A percentile compares a stretch with the other conserved stretches of the same genome.
Evolutionary conservation across 257 asterid species (phyloP).

Genomic region (Solanum gracilifrons): DNA sequence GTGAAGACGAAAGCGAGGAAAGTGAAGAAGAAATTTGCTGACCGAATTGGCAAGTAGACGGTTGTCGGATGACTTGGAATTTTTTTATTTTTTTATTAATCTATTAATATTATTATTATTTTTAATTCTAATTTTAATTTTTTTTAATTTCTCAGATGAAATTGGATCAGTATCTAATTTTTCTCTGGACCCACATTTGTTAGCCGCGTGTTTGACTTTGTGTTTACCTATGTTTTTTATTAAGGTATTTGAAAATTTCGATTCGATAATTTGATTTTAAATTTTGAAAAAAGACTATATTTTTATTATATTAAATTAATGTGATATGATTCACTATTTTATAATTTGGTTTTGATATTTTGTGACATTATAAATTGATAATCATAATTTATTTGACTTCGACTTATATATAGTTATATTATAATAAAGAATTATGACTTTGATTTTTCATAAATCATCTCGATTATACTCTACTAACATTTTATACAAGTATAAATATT

Average conservation of each 20-base stretch:
- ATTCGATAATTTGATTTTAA: neutral
- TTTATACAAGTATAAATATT: neutral
- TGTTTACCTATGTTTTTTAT: neutral
- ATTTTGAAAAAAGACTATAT: neutral
- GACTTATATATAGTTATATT: neutral
- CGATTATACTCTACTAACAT: neutral
- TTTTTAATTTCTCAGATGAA: neutral
- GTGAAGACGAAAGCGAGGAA: neutral
- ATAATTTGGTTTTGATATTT: neutral
- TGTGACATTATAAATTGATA: neutral
- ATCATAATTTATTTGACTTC: neutral
- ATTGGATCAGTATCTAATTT: neutral
- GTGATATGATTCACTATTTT: too few relatives aligned
- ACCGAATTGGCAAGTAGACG: slow-evolving; percentile 33
- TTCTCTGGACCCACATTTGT: neutral
- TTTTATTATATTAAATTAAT: neutral
- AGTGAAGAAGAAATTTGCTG: neutral
- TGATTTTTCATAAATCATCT: neutral
- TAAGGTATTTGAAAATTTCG: too few relatives aligned
- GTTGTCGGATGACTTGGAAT: slow-evolving; percentile 2
- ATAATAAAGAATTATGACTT: neutral
- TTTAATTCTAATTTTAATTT: neutral
- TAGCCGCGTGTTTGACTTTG: neutral
- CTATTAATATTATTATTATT: neutral
- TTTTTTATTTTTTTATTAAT: neutral